phyloP scores from a whole-genome alignment of 176 grass and related monocot species.

The Hsuehochloa calcarea region DNA sequence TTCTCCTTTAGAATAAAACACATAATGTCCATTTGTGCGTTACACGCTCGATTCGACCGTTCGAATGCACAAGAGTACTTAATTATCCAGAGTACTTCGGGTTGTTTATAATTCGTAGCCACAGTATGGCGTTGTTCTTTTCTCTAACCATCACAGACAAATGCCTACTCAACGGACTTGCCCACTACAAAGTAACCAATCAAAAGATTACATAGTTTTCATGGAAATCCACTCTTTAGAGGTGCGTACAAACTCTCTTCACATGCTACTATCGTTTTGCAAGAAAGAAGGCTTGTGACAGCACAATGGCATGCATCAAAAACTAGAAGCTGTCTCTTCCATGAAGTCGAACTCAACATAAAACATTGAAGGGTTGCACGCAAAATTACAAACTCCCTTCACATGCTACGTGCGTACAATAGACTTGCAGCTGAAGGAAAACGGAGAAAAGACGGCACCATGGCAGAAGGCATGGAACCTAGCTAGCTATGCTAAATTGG shows the following conservation, averaged over 20 bases:
- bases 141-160: no score
- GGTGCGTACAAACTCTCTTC: not conserved
- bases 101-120: no score
- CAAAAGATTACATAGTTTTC: no score
- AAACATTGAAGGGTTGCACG: not conserved
- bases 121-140: no score
- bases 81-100: no score
- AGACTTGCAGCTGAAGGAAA: not conserved
- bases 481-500: not conserved
- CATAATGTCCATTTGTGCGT: no score
- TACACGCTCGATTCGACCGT: no score
- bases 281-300: not conserved
- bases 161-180: no score
- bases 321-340: not conserved
- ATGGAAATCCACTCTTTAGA: no score
- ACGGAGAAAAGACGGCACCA: not conserved
- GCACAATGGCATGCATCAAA: not conserved
- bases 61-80: no score
- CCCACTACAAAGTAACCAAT: no score
- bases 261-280: conserved; percentile 20
- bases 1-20: no score
- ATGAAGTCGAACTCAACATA: not conserved
- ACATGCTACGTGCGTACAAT: conserved; percentile 22
- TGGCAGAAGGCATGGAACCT: not conserved
- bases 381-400: not conserved